Conservation (phyloP, 768 basidiomycete genomes). For the Scleroderma bovista region DNA sequence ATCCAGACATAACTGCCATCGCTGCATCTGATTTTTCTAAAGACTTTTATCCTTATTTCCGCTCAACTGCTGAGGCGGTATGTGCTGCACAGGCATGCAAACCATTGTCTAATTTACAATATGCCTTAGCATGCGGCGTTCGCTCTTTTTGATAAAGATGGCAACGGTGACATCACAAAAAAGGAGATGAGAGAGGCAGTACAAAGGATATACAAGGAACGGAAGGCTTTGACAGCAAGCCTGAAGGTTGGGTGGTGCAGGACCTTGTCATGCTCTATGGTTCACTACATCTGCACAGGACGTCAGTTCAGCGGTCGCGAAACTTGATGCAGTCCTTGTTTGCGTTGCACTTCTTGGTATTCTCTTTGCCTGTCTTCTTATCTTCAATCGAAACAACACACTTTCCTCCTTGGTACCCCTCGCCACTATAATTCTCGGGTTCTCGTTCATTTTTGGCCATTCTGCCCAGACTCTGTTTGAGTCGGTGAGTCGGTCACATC, state of each 20-base stretch:
- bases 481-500: slow-evolving; percentile 42
- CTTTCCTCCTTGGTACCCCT: slow-evolving; percentile 71
- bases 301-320: slow-evolving; percentile 65
- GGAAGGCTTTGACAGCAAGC: slow-evolving; percentile 63
- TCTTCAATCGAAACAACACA: slow-evolving; percentile 65
- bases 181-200: slow-evolving; percentile 81
- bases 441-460: slow-evolving; percentile 82
- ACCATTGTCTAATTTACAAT: neutral
- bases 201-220: slow-evolving; percentile 72
- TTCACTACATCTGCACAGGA: slow-evolving; percentile 39
- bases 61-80: slow-evolving; percentile 64
- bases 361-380: slow-evolving; percentile 66
- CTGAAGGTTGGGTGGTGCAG: slow-evolving; percentile 48
- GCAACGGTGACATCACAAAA: slow-evolving; percentile 76
- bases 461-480: slow-evolving; percentile 76
- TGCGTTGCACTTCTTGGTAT: slow-evolving; percentile 50
- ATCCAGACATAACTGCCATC: neutral
- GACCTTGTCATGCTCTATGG: neutral
- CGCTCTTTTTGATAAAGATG: slow-evolving; percentile 69
- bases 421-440: slow-evolving; percentile 75
- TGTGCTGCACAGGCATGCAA: neutral
- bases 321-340: slow-evolving; percentile 72
- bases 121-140: slow-evolving; percentile 56
- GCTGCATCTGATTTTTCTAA: neutral
- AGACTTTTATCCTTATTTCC: slow-evolving; percentile 81